These are phyloP conservation scores for Colletotrichum sp. DNA, from an alignment of 2,329 filamentous ascomycete genomes.

Conservation along the genomic window DNA sequence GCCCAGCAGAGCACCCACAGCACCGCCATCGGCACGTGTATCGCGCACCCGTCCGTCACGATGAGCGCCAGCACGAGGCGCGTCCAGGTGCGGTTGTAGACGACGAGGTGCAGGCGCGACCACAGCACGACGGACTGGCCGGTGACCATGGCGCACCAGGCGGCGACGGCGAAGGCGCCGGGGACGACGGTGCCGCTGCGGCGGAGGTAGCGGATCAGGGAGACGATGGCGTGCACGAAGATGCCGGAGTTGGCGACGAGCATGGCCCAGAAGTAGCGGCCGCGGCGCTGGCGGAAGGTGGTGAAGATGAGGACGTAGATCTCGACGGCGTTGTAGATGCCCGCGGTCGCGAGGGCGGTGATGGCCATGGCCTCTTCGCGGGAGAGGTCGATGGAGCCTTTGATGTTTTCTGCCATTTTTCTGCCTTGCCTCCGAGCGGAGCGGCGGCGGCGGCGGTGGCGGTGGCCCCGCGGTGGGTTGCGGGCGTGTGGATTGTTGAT, in stretches of 20 bases:
- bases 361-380: conserved; percentile 19
- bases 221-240: conserved; percentile 59
- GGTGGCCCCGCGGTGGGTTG: background rate
- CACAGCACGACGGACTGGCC: conserved; percentile 36
- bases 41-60: conserved; percentile 49
- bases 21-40: conserved; percentile 54
- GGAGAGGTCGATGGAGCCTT: background rate
- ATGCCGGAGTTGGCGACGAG: conserved; percentile 39
- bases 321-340: conserved; percentile 28
- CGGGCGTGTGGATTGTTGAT: background rate
- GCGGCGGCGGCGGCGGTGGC: background rate
- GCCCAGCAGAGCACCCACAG: conserved; percentile 49
- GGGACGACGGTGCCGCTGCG: conserved; percentile 49
- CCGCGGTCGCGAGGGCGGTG: conserved; percentile 24
- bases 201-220: conserved; percentile 44
- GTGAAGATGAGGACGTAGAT: conserved; percentile 28
- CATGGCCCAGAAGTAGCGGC: conserved; percentile 36
- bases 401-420: background rate
- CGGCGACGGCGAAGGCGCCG: conserved; percentile 2
- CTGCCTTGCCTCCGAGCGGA: background rate
- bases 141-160: conserved; percentile 62
- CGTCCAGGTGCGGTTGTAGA: conserved; percentile 28
- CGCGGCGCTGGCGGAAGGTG: conserved; percentile 27
- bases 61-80: conserved; percentile 53
- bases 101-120: conserved; percentile 62